Base-by-base conservation (phyloP, 768 basidiomycete species). In the Lactifluus piperatus region DNA sequence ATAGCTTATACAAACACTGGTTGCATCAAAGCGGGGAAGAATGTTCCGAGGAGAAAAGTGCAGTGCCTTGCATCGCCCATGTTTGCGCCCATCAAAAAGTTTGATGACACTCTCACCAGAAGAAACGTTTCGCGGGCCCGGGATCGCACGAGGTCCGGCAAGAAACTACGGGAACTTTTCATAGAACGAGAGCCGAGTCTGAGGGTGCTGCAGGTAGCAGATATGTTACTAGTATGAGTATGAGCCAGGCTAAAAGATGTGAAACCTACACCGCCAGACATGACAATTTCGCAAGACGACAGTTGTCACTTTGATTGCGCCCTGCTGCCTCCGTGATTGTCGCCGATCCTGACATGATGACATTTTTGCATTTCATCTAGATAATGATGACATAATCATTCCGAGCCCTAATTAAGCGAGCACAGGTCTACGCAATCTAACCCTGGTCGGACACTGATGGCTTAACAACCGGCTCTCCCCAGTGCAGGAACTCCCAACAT, bases 401-500 rank as follows among this genome's bases (percentile, higher is more conserved):
- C 27, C 46, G n/a, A n/a, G n/a, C n/a, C n/a, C n/a, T n/a, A n/a
- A n/a, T n/a, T n/a, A n/a, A n/a, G n/a, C n/a, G n/a, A n/a, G n/a
- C n/a, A n/a, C n/a, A n/a, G n/a, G n/a, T n/a, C n/a, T n/a, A n/a
- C n/a, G n/a, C n/a, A n/a, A n/a, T n/a, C n/a, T n/a, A n/a, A 13
- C 4, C 9, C 11, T 10, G 22, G 3, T 44, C 43, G 24, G 43
- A 11, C n/a, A n/a, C 43, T 44, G 22, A 5, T 11, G 3, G 43
- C 22, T 13, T 44, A 24, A 4, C 22, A 24, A 13, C 9, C n/a
- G 43, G 22, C 39, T 88, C 84, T 9, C 89, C 89, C 9, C 73
- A 78, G 70, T 91, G 86, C 65, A 97, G 77, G 68, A 98, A 98
- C 32, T 85, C 79, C 75, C 80, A 92, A 65, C 89, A 88, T 14